These are phyloP conservation scores for Eutrema salsugineum DNA, from an alignment of 441 rosid genomes.

Conservation along the genomic window DNA sequence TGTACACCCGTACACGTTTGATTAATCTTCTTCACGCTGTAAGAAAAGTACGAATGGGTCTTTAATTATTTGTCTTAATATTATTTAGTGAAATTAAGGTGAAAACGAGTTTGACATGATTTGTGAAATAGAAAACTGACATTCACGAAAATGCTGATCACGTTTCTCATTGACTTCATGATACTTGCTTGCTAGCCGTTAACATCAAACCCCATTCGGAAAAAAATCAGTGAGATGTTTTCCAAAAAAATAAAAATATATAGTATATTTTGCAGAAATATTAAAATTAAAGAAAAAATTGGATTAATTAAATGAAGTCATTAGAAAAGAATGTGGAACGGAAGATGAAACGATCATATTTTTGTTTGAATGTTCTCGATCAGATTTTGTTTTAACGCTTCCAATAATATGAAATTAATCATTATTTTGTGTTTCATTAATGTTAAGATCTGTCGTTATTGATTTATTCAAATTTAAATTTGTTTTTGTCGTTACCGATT, in stretches of 20 bases:
- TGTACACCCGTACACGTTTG: constrained; percentile 32
- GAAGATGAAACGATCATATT: too few species aligned
- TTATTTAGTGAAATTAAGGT: background rate
- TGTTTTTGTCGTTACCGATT: too few species aligned
- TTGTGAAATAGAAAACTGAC: background rate
- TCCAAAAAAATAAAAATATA: background rate
- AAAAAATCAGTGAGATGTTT: background rate
- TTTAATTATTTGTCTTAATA: background rate
- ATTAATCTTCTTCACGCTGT: constrained; percentile 8
- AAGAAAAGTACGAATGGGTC: background rate
- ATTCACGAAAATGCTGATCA: constrained; percentile 17
- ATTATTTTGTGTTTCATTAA: too few species aligned
- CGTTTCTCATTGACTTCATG: constrained; percentile 27
- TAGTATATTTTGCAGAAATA: background rate
- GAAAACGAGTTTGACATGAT: constrained; percentile 19
- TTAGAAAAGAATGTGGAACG: too few species aligned
- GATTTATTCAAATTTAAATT: too few species aligned
- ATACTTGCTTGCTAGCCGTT: background rate
- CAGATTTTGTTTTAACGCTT: too few species aligned
- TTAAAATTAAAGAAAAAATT: background rate
- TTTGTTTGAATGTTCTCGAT: too few species aligned
- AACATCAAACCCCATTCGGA: background rate
- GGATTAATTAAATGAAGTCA: too few species aligned
- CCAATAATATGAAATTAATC: too few species aligned
- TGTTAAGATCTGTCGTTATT: too few species aligned